Evolutionary conservation across 2,329 filamentous ascomycete species (phyloP).

Genomic region (Monilinia vaccinii-corymbosi): DNA sequence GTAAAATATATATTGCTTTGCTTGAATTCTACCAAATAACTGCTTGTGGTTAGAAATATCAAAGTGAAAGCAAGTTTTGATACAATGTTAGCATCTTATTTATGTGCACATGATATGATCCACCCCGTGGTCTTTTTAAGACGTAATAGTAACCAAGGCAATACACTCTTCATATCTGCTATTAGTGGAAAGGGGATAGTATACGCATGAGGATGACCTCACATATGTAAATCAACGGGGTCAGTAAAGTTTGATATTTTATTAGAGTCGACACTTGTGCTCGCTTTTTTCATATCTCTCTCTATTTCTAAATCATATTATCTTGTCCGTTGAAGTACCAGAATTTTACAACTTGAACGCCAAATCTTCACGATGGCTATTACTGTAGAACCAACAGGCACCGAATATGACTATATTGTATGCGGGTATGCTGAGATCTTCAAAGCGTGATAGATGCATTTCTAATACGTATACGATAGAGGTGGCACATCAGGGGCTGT

Average conservation of each 20-base stretch:
- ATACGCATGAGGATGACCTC: background rate
- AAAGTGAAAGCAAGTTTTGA: too few species aligned
- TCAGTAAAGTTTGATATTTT: background rate
- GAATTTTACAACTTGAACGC: background rate
- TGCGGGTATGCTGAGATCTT: constrained; percentile 18
- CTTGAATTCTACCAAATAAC: too few species aligned
- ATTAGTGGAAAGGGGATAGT: background rate
- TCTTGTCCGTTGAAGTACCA: background rate
- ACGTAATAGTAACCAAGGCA: too few species aligned
- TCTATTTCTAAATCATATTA: background rate
- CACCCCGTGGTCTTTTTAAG: too few species aligned
- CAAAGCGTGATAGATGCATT: background rate
- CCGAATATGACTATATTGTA: constrained; percentile 23
- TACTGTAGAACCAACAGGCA: constrained; percentile 13
- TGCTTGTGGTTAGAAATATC: too few species aligned
- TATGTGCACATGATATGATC: too few species aligned
- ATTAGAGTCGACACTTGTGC: background rate
- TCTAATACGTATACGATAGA: constrained; percentile 18
- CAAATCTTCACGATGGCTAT: constrained; percentile 9
- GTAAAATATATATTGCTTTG: too few species aligned
- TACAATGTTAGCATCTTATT: too few species aligned
- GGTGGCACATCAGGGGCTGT: constrained; percentile 40
- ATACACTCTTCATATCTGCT: background rate
- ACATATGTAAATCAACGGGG: too few species aligned
- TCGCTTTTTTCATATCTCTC: background rate